phyloP scores from a whole-genome alignment of 2,329 filamentous ascomycete genomes.

The Pseudophaeomoniella oleicola region DNA sequence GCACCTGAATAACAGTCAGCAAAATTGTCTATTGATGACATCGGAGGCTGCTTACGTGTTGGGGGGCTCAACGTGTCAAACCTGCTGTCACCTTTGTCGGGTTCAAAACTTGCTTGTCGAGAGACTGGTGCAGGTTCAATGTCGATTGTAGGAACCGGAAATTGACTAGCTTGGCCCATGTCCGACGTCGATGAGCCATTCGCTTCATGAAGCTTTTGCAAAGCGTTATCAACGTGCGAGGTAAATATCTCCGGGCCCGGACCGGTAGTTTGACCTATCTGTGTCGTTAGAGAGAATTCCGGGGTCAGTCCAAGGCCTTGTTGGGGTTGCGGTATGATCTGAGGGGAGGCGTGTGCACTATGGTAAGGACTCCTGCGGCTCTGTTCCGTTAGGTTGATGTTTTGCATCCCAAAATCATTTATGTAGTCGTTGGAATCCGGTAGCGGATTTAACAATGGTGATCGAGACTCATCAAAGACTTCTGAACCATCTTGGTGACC shows the following conservation, averaged over 20 bases:
- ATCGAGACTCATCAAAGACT: slow-evolving; percentile 52
- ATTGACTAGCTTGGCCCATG: slow-evolving; percentile 54
- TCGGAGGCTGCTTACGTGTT: slow-evolving; percentile 25
- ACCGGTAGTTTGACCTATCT: slow-evolving; percentile 32
- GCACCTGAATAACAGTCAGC: slow-evolving; percentile 12
- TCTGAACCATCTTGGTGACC: slow-evolving; percentile 69
- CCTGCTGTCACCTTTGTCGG: slow-evolving; percentile 48
- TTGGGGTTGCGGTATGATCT: slow-evolving; percentile 55
- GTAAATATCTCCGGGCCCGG: slow-evolving; percentile 37
- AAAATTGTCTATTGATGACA: slow-evolving; percentile 10
- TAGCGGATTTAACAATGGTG: slow-evolving; percentile 61
- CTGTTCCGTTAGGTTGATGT: slow-evolving; percentile 44
- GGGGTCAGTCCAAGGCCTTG: slow-evolving; percentile 46
- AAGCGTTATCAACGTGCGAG: slow-evolving; percentile 26
- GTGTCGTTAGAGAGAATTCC: slow-evolving; percentile 42
- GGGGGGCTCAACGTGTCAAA: slow-evolving; percentile 75
- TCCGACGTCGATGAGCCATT: slow-evolving; percentile 37
- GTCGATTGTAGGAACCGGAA: slow-evolving; percentile 88
- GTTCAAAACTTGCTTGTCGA: slow-evolving; percentile 50
- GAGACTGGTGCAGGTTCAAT: slow-evolving; percentile 72
- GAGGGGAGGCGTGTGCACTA: slow-evolving; percentile 58
- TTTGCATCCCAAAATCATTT: slow-evolving; percentile 63
- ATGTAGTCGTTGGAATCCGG: slow-evolving; percentile 61
- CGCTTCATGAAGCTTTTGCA: slow-evolving; percentile 30
- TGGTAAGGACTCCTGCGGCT: slow-evolving; percentile 47